A percentile compares a stretch with the other conserved stretches of the same genome.
Conservation (phyloP, 2,329 filamentous ascomycete genomes). For the Penicillium aurantiogriseum region DNA sequence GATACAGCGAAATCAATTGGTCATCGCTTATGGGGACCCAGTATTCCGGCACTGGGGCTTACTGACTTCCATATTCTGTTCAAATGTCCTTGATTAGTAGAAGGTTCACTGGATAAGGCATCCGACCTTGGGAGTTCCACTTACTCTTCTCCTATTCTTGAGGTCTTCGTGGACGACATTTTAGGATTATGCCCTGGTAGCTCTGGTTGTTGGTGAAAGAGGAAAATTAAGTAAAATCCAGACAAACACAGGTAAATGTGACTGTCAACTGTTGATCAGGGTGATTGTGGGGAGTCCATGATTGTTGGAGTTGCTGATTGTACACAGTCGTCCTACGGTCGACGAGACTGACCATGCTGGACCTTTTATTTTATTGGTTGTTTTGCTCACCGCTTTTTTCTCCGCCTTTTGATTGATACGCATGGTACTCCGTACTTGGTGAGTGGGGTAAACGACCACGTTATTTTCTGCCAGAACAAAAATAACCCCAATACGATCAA, state of each 20-base stretch:
- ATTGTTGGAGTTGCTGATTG: constrained; percentile 18
- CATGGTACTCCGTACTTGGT: too few species aligned
- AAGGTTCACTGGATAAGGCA: constrained; percentile 2
- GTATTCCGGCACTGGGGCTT: constrained; percentile 9
- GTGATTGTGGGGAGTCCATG: constrained; percentile 25
- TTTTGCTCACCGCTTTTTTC: not conserved
- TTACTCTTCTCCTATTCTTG: constrained; percentile 73
- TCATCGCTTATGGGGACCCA: not conserved
- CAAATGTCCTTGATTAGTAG: constrained; percentile 35
- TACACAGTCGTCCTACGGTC: not conserved
- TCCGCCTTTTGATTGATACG: not conserved
- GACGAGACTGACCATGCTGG: not conserved
- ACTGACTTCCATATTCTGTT: constrained; percentile 88
- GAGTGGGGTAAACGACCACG: not conserved
- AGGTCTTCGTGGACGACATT: constrained; percentile 64
- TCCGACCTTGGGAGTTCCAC: constrained; percentile 30
- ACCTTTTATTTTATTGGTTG: not conserved
- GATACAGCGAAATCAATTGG: not conserved
- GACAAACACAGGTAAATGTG: constrained; percentile 6
- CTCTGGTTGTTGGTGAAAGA: not conserved
- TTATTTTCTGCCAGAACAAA: not conserved
- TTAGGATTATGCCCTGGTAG: not conserved
- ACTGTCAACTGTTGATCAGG: constrained; percentile 5
- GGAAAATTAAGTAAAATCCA: not conserved
- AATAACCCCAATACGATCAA: not conserved